phyloP scores from a whole-genome alignment of 2,329 filamentous ascomycete species.

The Knufia petricola region DNA sequence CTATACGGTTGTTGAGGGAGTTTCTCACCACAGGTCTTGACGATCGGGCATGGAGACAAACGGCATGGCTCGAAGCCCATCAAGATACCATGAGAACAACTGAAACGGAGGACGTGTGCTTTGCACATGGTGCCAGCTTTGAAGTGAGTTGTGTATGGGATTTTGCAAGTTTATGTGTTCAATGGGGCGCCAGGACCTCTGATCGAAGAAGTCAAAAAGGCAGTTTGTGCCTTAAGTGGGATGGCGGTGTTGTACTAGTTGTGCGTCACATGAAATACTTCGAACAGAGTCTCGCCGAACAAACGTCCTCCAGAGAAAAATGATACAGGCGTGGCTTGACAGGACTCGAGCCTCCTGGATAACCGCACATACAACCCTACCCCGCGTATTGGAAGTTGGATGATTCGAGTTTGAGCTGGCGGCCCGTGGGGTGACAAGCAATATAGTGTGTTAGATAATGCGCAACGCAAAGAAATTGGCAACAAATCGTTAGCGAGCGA shows the following conservation, averaged over 20 bases:
- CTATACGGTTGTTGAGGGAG: constrained; percentile 23
- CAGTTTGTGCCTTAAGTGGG: background rate
- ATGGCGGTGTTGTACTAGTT: background rate
- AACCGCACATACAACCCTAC: background rate
- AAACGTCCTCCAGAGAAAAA: background rate
- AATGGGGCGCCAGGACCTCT: background rate
- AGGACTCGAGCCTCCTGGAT: background rate
- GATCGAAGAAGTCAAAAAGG: background rate
- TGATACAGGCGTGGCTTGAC: background rate
- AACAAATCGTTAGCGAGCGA: background rate
- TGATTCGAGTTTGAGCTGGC: background rate
- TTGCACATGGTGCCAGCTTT: constrained; percentile 19
- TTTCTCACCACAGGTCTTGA: constrained; percentile 20
- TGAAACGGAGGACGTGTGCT: constrained; percentile 22
- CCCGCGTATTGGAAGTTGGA: background rate
- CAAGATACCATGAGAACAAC: constrained; percentile 21
- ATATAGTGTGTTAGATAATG: background rate
- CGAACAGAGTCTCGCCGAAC: background rate
- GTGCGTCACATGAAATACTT: background rate
- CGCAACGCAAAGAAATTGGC: background rate
- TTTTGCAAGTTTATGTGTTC: background rate
- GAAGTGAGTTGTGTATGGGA: background rate
- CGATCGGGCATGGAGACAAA: constrained; percentile 16
- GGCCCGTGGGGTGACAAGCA: background rate
- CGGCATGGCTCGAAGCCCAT: constrained; percentile 21